Evolutionary conservation across 768 basidiomycete genomes (phyloP), one percentile per base, ranked within the genome.

Genomic region (Tubosaeta sp.): DNA sequence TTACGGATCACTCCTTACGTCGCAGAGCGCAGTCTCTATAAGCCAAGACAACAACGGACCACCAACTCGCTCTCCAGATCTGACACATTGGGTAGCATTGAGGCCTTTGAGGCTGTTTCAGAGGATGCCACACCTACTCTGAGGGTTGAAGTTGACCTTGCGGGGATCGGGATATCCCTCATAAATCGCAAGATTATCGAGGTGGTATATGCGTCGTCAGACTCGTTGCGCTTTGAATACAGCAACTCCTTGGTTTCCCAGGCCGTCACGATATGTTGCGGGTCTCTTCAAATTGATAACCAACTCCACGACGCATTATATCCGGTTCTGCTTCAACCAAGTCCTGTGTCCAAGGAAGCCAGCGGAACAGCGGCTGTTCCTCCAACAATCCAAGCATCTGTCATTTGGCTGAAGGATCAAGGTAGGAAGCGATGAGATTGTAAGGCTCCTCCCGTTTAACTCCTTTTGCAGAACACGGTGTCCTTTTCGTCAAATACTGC

Each of bases 401-500:
- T 94, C 3, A 83, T 92, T 46, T 85, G 94, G 74, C 73, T 98
- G 50, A 97, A 97, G 60, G 95, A 98, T 64, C 82, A 92, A 77
- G 90, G 95, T 92, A 54, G 62, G 19, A 46, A 41, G 4, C 18
- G 47, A 31, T 35, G 13, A 21, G 6, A 24, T 14, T 35, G 36
- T 18, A 6, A 2, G 19, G 7, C 34, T 43, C 36, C 16, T 16
- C 18, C 12, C 13, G 49, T 19, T 41, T 45, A 4, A 56, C 4
- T 6, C 5, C 14, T 13, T 41, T 44, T 12, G 36, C 48, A 99
- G 96, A 87, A n/a, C 96, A 98, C 57, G 96, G 96, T 16, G 96
- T 99, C 9, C 69, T 92, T n/a, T 98, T 96, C 67, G 78, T 99
- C 73, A 98, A 98, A 70, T 98, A 98, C 63, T 95, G 91, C 48